Evolutionary conservation across 257 asterid species (phyloP), one percentile per base, ranked within the genome.

Genomic region (Schizonepeta tenuifolia): DNA sequence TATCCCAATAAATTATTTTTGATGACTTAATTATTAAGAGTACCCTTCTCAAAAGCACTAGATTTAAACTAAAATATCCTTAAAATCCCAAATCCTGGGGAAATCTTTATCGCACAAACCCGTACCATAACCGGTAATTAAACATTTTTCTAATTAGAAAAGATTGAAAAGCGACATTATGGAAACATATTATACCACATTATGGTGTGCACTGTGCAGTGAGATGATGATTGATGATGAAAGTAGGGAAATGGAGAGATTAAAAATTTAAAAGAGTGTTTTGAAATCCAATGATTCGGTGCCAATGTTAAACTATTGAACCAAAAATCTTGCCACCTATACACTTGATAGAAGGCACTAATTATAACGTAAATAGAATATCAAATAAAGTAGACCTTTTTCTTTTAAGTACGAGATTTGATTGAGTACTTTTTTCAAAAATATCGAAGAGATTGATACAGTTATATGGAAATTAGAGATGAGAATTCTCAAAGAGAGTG

Each of bases 301-400:
- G 38, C 51, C 38, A 58, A 26, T 46, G 38, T 31, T 54, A 51
- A 53, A 18, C 20, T 12, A 17, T 40, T 41, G 17, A 54, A 55
- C 21, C 57, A 10, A 56, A 3, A 70, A 58, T 43, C 9, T 70
- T 43, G 21, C 58, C 68, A 69, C 26, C 20, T 55, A 24, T 53
- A n/a, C 22, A 59, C 31, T 44, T 58, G 35, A 58, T 12, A 31
- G 26, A 57, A 22, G 28, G 46, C 64, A 56, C 62, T 67, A 50
- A 28, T 28, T 28, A 2, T 28, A 28, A 67, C 6, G 20, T 1
- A 26, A 15, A 66, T 6, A 43, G 12, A 49, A 28, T 26, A 14
- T 47, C 0, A 9, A 26, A 14, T 53, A 54, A 43, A 12, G 40
- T 70, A 54, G 2, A 33, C 10, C 26, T 9, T 55, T 4, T 41